These are phyloP conservation scores for Cephaloascus fragrans DNA, from an alignment of 805 yeast genomes.

Conservation along the genomic window DNA sequence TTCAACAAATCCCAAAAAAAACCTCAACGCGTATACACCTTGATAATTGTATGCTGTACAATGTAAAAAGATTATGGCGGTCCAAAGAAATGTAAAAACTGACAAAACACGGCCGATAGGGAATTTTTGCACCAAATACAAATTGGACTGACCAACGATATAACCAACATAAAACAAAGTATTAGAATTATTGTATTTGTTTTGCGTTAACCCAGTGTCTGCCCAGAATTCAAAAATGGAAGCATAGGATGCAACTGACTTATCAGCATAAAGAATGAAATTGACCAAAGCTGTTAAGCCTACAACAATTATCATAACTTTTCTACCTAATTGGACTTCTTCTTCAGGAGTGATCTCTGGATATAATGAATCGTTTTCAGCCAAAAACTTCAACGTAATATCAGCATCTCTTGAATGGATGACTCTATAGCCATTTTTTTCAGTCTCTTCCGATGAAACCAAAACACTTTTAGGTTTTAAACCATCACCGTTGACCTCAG, in stretches of 20 bases:
- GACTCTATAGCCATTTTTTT: no score
- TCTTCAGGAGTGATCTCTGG: constrained; percentile 32
- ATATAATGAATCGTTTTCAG: constrained; percentile 17
- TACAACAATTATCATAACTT: constrained; percentile 24
- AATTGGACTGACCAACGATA: constrained; percentile 35
- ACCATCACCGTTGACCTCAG: no score
- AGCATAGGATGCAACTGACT: constrained; percentile 39
- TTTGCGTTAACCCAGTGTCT: constrained; percentile 32
- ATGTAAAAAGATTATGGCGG: constrained; percentile 32
- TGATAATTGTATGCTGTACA: constrained; percentile 34
- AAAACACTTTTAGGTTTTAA: no score
- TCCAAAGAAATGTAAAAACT: constrained; percentile 30
- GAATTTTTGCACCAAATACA: constrained; percentile 31
- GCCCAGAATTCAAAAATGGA: constrained; percentile 37
- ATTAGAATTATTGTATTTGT: constrained; percentile 36
- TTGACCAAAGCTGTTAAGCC: constrained; percentile 27
- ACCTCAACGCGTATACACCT: constrained; percentile 37
- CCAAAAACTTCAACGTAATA: constrained; percentile 24
- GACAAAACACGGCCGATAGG: constrained; percentile 30
- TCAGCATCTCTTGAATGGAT: constrained; percentile 26
- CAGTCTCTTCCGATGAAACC: no score
- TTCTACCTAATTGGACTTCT: constrained; percentile 25
- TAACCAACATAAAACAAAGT: constrained; percentile 47
- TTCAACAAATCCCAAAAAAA: constrained; percentile 50
- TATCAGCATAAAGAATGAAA: constrained; percentile 38